Evolutionary conservation across 2,329 filamentous ascomycete genomes (phyloP).

Genomic region (Magnaporthiopsis incrustans): DNA sequence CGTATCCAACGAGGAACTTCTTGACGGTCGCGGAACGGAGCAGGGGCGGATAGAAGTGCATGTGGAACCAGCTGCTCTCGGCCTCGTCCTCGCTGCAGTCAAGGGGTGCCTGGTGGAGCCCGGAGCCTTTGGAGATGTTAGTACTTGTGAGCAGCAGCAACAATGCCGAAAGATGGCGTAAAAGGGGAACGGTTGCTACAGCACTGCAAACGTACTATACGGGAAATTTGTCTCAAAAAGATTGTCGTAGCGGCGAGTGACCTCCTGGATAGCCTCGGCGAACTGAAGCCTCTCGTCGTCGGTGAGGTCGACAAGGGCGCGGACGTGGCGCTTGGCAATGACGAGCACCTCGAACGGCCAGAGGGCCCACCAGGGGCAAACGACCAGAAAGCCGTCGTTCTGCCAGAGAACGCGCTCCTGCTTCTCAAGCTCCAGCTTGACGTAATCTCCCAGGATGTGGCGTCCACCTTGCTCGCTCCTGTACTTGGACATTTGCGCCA

Average conservation of each 20-base stretch:
- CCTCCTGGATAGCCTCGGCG: constrained; percentile 78
- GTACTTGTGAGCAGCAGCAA: neutral
- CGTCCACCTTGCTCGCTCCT: constrained; percentile 60
- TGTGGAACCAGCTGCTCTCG: constrained; percentile 82
- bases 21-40: constrained; percentile 86
- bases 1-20: constrained; percentile 95
- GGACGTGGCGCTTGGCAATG: constrained; percentile 73
- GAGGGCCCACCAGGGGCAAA: constrained; percentile 95
- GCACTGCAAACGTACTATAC: constrained; percentile 56
- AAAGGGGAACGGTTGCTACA: neutral
- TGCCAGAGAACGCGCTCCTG: constrained; percentile 81
- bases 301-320: constrained; percentile 75
- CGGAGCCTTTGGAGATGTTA: constrained; percentile 53
- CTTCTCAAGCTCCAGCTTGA: constrained; percentile 71
- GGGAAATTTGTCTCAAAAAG: constrained; percentile 95
- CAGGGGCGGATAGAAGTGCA: constrained; percentile 96
- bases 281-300: constrained; percentile 63
- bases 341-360: constrained; percentile 98
- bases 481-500: constrained; percentile 73
- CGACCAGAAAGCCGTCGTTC: constrained; percentile 74
- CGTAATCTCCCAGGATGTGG: constrained; percentile 82
- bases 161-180: neutral
- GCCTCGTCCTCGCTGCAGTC: constrained; percentile 75
- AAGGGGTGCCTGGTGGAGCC: constrained; percentile 90
- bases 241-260: constrained; percentile 90